A percentile compares a stretch with the other conserved stretches of the same genome.
Evolutionary conservation across 225 moss, liverwort and hornwort species (phyloP).

Genomic region (Physcomitrium patens): DNA sequence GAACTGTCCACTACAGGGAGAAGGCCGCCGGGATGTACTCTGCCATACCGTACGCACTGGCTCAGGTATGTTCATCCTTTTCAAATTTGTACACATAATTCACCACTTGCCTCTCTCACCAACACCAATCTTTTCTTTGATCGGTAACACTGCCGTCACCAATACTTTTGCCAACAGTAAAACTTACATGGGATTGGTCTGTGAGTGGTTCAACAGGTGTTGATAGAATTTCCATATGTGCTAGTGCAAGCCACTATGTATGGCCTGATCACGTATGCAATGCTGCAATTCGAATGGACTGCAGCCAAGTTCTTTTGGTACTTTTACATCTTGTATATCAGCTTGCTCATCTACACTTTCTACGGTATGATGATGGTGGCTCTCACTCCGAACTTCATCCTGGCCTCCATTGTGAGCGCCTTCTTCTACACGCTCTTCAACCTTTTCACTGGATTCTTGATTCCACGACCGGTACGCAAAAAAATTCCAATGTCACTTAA

Average conservation of each 20-base stretch:
- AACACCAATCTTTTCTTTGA: not conserved
- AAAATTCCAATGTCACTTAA: not conserved
- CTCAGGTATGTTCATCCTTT: constrained; percentile 45
- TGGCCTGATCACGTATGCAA: constrained; percentile 45
- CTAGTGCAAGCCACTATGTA: constrained; percentile 48
- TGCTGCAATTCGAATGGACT: constrained; percentile 65
- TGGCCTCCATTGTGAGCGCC: constrained; percentile 56
- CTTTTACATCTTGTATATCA: constrained; percentile 45
- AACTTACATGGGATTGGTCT: constrained; percentile 9
- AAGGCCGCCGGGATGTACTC: constrained; percentile 73
- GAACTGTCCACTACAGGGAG: constrained; percentile 70
- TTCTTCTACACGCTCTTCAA: constrained; percentile 71
- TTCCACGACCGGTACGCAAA: constrained; percentile 53
- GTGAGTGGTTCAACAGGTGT: constrained; percentile 40
- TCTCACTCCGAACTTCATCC: constrained; percentile 61
- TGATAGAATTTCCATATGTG: constrained; percentile 63
- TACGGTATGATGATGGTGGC: constrained; percentile 83
- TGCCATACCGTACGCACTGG: constrained; percentile 58
- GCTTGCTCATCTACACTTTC: constrained; percentile 58
- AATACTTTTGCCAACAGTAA: not conserved
- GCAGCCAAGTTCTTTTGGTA: constrained; percentile 60
- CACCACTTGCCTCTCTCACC: not conserved
- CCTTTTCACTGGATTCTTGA: constrained; percentile 68
- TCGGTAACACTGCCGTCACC: no score
- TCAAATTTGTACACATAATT: not conserved